Base-by-base conservation (phyloP, 371 early-diverging fungal genomes). In the Actinomortierella ambigua region DNA sequence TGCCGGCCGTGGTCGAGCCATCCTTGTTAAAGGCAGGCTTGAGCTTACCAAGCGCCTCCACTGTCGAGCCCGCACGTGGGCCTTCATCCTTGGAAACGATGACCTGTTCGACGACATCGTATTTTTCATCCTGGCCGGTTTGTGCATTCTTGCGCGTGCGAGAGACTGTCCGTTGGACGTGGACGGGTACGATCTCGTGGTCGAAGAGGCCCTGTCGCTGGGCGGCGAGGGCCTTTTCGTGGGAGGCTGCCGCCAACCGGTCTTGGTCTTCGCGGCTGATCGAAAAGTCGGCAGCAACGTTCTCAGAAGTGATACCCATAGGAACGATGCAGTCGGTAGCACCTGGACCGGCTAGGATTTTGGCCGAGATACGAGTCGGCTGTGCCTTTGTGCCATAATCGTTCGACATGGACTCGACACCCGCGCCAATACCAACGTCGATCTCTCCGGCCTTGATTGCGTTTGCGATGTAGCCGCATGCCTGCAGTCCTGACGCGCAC, bases 1-100 rank as follows among this genome's bases (percentile, higher is more conserved):
- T 98, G 51, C 97, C 99, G 39, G 99, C 98, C 42, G 99, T 98
- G 46, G 98, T 95, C 8, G 91, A 83, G 28, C 97, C 97, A 50
- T 89, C 80, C 53, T 88, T 86, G 54, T 84, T 87, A 82, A 99
- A 99, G 24, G 93, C 98, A 28, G 99, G 94, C 53, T 89, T 87
- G 57, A 99, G 85, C 81, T 94, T 94, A 68, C 78, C 84, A 42
- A 99, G 82, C 22, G 66, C 78, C 68, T 95, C 95, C 24, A 88
- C 65, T n/a, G 92, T 92, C 53, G 95, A 89, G 18, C 81, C 87
- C 26, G 84, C 76, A 53, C 99, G 93, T 53, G 98, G 89, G 58
- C 99, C 98, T 65, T 99, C 99, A 81, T 99, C 99, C 50, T 84
- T 82, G 49, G 83, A 79, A 43, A 93, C 85, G 9, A 86, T 58